Conservation (phyloP, 176 grass and related monocot species). For the Triticum aestivum region DNA sequence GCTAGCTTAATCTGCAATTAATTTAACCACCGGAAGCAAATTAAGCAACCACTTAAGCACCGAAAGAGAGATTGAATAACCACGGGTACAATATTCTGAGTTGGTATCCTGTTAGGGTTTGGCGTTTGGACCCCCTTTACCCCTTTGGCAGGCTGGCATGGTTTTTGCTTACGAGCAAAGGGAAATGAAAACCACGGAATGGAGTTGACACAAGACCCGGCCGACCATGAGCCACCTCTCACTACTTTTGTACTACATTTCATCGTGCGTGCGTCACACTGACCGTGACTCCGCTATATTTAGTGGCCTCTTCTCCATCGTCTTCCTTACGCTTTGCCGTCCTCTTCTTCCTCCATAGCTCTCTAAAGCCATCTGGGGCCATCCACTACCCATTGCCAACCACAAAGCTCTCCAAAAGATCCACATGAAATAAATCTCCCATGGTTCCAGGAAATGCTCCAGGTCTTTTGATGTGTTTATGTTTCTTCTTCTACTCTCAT, state of each 20-base stretch:
- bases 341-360: constrained; percentile 1
- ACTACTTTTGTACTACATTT: constrained; percentile 8
- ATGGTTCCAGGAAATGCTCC: background rate
- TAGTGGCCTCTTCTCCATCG: constrained; percentile 35
- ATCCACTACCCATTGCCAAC: background rate
- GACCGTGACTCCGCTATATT: constrained; percentile 46
- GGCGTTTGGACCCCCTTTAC: constrained; percentile 15
- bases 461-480: background rate
- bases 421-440: background rate
- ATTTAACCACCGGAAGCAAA: background rate
- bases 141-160: constrained; percentile 4
- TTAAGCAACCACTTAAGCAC: constrained; percentile 1
- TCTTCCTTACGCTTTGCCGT: constrained; percentile 24
- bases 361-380: background rate
- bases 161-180: constrained; percentile 35
- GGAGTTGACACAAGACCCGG: constrained; percentile 6
- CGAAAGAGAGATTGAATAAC: background rate
- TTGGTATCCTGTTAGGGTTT: constrained; percentile 32
- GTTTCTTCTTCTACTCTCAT: background rate
- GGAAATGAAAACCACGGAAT: background rate
- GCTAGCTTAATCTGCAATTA: constrained; percentile 6
- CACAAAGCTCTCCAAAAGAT: constrained; percentile 30
- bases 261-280: constrained; percentile 26
- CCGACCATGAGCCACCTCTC: constrained; percentile 4
- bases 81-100: background rate